phyloP scores from a whole-genome alignment of 805 yeast species.

The Candida loeiensis region DNA sequence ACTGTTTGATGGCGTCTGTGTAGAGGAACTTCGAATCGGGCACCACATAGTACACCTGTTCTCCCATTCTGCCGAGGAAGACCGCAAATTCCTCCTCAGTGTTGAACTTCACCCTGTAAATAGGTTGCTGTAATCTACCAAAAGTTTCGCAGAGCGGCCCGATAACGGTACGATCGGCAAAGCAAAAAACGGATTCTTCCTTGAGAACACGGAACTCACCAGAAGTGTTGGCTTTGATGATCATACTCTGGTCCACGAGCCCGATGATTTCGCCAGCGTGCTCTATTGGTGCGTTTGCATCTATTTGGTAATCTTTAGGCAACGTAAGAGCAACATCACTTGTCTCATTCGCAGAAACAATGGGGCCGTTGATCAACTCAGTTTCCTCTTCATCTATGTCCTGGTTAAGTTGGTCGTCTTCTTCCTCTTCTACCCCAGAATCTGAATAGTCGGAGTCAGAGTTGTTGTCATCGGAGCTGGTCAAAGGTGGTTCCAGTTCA shows the following conservation, averaged over 20 bases:
- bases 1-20: constrained; percentile 64
- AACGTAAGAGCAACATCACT: constrained; percentile 67
- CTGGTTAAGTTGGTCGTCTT: constrained; percentile 11
- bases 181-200: constrained; percentile 77
- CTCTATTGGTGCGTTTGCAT: constrained; percentile 61
- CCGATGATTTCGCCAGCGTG: constrained; percentile 66
- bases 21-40: constrained; percentile 75
- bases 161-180: constrained; percentile 62
- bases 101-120: constrained; percentile 70
- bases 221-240: constrained; percentile 68
- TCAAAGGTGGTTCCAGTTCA: constrained; percentile 20
- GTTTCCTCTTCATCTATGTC: constrained; percentile 42
- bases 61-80: constrained; percentile 49
- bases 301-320: constrained; percentile 63
- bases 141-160: constrained; percentile 87
- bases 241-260: constrained; percentile 66
- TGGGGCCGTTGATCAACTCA: constrained; percentile 54
- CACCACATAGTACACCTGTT: constrained; percentile 69
- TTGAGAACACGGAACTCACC: constrained; percentile 83
- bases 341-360: constrained; percentile 71
- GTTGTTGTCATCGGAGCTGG: constrained; percentile 19
- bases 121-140: constrained; percentile 81
- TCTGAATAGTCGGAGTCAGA: constrained; percentile 19
- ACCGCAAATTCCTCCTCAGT: constrained; percentile 45
- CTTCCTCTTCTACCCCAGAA: constrained; percentile 16